Conservation (phyloP, 164 flowering plant species). For the Akebia trifoliata region DNA sequence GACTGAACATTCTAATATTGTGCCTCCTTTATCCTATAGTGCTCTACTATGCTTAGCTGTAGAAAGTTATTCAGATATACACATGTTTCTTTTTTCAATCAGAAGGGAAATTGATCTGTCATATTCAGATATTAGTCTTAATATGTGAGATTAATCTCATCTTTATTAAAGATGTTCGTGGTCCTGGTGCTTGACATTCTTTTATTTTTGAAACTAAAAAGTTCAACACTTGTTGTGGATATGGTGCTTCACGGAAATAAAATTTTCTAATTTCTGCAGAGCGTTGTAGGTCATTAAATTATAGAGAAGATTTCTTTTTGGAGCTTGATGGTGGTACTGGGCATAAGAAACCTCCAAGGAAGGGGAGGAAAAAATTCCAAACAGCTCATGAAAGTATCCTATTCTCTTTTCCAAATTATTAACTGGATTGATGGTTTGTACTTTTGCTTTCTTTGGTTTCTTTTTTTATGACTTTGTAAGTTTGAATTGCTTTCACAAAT, state of each 20-base stretch:
- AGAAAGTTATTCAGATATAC: too few species aligned
- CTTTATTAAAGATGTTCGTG: too few species aligned
- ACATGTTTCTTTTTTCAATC: too few species aligned
- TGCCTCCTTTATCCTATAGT: too few species aligned
- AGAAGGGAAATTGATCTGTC: too few species aligned
- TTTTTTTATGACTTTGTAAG: too few species aligned
- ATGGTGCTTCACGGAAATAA: slow-evolving; percentile 11
- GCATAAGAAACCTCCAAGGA: slow-evolving; percentile 61
- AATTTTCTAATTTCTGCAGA: slow-evolving; percentile 36
- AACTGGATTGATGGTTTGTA: neutral
- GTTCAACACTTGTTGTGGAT: slow-evolving; percentile 2
- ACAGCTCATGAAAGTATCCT: slow-evolving; percentile 55
- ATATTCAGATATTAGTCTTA: too few species aligned
- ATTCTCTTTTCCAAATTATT: neutral
- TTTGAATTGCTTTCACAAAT: neutral
- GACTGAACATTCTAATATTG: too few species aligned
- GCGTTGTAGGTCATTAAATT: slow-evolving; percentile 49
- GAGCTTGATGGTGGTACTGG: slow-evolving; percentile 49
- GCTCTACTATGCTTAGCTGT: too few species aligned
- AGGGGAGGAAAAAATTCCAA: slow-evolving; percentile 56
- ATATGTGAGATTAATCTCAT: too few species aligned
- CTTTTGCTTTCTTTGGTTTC: neutral
- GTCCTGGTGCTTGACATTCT: neutral
- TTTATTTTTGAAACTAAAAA: neutral
- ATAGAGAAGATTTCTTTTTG: slow-evolving; percentile 28